A percentile compares a stretch with the other conserved stretches of the same genome.
Conservation (phyloP, 2,329 filamentous ascomycete genomes). For the Penicillium sp. region DNA sequence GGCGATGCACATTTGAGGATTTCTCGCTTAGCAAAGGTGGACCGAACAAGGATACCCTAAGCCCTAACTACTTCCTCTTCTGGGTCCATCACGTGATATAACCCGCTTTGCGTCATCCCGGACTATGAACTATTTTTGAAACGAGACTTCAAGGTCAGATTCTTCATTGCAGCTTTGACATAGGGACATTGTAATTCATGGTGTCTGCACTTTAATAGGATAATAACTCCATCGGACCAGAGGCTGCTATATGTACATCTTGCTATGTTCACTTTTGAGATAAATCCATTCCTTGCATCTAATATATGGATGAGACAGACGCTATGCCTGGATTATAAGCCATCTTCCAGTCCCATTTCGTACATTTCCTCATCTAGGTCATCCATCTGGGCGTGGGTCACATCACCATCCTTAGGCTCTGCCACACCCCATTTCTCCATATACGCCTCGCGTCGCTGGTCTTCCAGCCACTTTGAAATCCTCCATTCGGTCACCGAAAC, state of each 20-base stretch:
- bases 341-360: conserved; percentile 6
- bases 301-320: not conserved
- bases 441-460: conserved; percentile 30
- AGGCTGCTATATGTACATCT: not conserved
- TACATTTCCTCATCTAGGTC: conserved; percentile 15
- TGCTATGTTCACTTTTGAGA: not conserved
- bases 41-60: conserved; percentile 34
- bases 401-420: conserved; percentile 9
- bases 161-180: not conserved
- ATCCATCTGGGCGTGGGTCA: conserved; percentile 18
- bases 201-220: not conserved
- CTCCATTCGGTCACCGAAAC: conserved; percentile 49
- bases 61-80: conserved; percentile 32
- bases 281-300: not conserved
- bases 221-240: not conserved
- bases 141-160: not conserved
- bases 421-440: conserved; percentile 21
- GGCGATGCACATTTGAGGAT: conserved; percentile 38
- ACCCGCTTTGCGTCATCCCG: not conserved
- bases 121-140: not conserved
- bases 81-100: conserved; percentile 12
- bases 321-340: not conserved
- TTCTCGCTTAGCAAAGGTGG: conserved; percentile 44
- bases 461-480: conserved; percentile 38
- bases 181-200: not conserved